phyloP scores from a whole-genome alignment of 805 yeast genomes.

The Kuraishia capsulata region DNA sequence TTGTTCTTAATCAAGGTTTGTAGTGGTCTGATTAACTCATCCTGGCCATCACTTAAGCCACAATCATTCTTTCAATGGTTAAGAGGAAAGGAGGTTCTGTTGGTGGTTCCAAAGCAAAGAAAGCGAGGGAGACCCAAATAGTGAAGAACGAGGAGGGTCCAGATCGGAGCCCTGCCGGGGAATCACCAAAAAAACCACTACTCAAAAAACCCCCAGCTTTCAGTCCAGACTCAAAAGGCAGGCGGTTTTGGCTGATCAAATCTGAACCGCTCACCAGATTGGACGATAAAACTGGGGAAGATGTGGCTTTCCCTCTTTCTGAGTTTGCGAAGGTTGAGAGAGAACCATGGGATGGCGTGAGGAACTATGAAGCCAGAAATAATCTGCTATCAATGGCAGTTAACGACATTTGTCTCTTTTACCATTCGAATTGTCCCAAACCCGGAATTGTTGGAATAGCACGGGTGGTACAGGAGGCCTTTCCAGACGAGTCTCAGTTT shows the following conservation, averaged over 20 bases:
- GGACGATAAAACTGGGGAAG: constrained; percentile 35
- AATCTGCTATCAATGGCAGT: constrained; percentile 35
- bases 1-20: too few relatives aligned
- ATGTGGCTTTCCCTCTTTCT: constrained; percentile 37
- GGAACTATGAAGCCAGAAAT: constrained; percentile 50
- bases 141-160: too few relatives aligned
- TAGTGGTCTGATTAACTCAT: too few relatives aligned
- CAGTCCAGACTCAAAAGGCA: constrained; percentile 15
- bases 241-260: constrained; percentile 44
- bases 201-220: constrained; percentile 25
- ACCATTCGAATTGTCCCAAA: constrained; percentile 43
- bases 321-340: constrained; percentile 27
- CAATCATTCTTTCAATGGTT: too few relatives aligned
- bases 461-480: constrained; percentile 23
- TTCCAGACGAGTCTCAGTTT: constrained; percentile 31
- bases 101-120: too few relatives aligned
- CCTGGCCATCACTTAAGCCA: too few relatives aligned
- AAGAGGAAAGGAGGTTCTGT: too few relatives aligned
- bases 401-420: constrained; percentile 40
- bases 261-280: constrained; percentile 44
- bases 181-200: too few relatives aligned
- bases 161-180: too few relatives aligned
- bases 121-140: too few relatives aligned
- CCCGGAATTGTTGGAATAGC: constrained; percentile 51
- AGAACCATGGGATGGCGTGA: constrained; percentile 53